These are phyloP conservation scores for Tulasnella sp. DNA, from an alignment of 768 basidiomycete genomes.

Conservation along the genomic window DNA sequence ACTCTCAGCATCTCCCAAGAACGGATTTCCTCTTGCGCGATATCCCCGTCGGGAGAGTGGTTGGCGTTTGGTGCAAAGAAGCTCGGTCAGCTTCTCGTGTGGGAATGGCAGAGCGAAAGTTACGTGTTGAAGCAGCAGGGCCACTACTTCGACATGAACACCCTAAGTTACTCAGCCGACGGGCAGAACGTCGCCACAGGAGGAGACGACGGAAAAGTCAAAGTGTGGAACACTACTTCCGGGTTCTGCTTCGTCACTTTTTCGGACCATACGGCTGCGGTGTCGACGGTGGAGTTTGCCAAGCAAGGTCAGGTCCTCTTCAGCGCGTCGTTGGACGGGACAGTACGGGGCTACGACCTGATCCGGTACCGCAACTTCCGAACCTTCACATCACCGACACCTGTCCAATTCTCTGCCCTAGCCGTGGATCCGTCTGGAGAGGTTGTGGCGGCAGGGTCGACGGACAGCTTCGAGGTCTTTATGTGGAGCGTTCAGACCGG, in stretches of 20 bases:
- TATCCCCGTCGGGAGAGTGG: slow-evolving; percentile 94
- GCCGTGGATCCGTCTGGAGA: slow-evolving; percentile 97
- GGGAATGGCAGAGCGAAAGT: slow-evolving; percentile 99
- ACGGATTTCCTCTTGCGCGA: slow-evolving; percentile 91
- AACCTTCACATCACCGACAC: slow-evolving; percentile 93
- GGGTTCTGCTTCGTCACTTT: slow-evolving; percentile 99
- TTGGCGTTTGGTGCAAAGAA: slow-evolving; percentile 93
- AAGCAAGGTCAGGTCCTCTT: slow-evolving; percentile 89
- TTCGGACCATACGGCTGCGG: slow-evolving; percentile 83
- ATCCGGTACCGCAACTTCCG: slow-evolving; percentile 97
- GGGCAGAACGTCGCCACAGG: slow-evolving; percentile 96
- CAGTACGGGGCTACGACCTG: slow-evolving; percentile 94
- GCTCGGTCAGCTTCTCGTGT: slow-evolving; percentile 93
- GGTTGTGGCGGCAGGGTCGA: slow-evolving; percentile 94
- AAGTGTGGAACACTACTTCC: slow-evolving; percentile 93
- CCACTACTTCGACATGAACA: slow-evolving; percentile 97
- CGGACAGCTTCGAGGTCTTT: slow-evolving; percentile 93
- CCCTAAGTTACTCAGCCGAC: slow-evolving; percentile 83
- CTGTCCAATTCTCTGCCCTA: slow-evolving; percentile 94
- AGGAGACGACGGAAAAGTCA: slow-evolving; percentile 97
- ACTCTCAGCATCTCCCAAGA: slow-evolving; percentile 97
- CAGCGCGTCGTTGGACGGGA: slow-evolving; percentile 91
- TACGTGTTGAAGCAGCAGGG: slow-evolving; percentile 98
- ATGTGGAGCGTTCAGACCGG: slow-evolving; percentile 99
- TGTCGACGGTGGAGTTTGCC: slow-evolving; percentile 84